Conservation (phyloP, 352 stramenopile genomes). For the Globisporangium paroecandrum region DNA sequence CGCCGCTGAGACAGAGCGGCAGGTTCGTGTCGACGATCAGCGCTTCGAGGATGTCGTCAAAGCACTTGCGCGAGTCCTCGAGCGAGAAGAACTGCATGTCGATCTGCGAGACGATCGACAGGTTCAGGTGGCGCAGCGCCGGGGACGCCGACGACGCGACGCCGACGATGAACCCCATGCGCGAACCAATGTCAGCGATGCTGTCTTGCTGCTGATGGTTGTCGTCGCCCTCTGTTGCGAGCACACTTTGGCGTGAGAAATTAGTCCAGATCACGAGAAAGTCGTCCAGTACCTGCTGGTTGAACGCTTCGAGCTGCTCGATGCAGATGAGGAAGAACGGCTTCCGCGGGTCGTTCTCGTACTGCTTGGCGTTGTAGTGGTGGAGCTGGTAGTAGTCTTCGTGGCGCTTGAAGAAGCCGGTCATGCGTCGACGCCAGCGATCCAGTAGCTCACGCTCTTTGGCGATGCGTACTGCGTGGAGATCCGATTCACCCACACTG, state of each 20-base stretch:
- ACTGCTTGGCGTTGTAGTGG: slow-evolving; percentile 6
- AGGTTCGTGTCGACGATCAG: slow-evolving; percentile 65
- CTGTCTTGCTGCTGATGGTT: slow-evolving; percentile 4
- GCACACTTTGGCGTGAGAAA: slow-evolving; percentile 22
- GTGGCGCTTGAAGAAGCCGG: slow-evolving; percentile 23
- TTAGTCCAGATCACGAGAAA: slow-evolving; percentile 75
- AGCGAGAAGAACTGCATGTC: slow-evolving; percentile 79
- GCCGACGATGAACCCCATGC: slow-evolving; percentile 63
- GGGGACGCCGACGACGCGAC: slow-evolving; percentile 66
- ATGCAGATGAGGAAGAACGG: slow-evolving; percentile 68
- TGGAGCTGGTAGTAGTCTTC: slow-evolving; percentile 38
- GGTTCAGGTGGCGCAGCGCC: slow-evolving; percentile 57
- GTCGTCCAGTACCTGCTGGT: slow-evolving; percentile 52
- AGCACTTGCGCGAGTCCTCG: slow-evolving; percentile 73
- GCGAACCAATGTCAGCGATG: slow-evolving; percentile 7
- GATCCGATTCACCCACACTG: background rate
- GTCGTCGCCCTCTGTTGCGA: background rate
- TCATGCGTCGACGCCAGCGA: slow-evolving; percentile 22
- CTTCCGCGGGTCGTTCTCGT: slow-evolving; percentile 11
- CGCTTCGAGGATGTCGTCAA: slow-evolving; percentile 67
- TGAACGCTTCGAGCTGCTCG: slow-evolving; percentile 70
- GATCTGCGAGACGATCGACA: slow-evolving; percentile 44
- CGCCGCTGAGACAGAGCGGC: slow-evolving; percentile 46
- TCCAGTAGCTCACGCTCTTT: slow-evolving; percentile 8
- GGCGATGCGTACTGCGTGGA: background rate